Evolutionary conservation across 345 rosid species (phyloP).

Genomic region (Corchorus capsularis): DNA sequence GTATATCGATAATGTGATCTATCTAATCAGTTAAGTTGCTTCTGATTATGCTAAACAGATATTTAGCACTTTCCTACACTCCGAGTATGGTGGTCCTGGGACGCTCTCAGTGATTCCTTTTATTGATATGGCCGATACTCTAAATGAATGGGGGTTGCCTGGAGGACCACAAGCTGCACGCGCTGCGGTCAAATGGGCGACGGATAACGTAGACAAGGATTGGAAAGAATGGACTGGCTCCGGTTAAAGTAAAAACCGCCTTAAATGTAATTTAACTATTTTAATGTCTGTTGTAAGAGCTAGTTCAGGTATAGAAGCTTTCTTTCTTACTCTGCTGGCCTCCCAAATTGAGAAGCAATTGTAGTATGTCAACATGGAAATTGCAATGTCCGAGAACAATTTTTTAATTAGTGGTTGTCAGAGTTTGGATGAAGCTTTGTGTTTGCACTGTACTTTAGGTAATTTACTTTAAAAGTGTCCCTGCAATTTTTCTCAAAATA

Average conservation of each 20-base stretch:
- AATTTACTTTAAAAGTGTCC: no score
- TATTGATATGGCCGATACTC: conserved; percentile 92
- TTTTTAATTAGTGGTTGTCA: no score
- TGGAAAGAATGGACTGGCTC: conserved; percentile 86
- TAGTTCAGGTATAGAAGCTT: background rate
- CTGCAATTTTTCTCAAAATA: no score
- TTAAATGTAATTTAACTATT: background rate
- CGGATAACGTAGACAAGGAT: conserved; percentile 78
- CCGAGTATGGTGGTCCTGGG: conserved; percentile 94
- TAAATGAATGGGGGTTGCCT: conserved; percentile 69
- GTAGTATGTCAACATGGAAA: no score
- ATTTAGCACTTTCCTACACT: conserved; percentile 65
- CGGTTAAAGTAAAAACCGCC: background rate
- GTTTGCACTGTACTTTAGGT: no score
- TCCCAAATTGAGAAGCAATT: no score
- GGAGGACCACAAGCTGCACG: conserved; percentile 97
- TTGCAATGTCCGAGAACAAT: no score
- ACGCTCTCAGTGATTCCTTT: conserved; percentile 85
- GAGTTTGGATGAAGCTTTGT: no score
- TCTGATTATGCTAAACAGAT: conserved; percentile 51
- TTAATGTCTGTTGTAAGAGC: background rate
- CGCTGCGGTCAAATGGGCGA: conserved; percentile 90
- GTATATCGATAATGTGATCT: background rate
- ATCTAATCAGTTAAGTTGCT: conserved; percentile 9
- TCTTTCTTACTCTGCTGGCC: no score